Evolutionary conservation across 768 basidiomycete genomes (phyloP).

Genomic region (Collybiopsis confluens): DNA sequence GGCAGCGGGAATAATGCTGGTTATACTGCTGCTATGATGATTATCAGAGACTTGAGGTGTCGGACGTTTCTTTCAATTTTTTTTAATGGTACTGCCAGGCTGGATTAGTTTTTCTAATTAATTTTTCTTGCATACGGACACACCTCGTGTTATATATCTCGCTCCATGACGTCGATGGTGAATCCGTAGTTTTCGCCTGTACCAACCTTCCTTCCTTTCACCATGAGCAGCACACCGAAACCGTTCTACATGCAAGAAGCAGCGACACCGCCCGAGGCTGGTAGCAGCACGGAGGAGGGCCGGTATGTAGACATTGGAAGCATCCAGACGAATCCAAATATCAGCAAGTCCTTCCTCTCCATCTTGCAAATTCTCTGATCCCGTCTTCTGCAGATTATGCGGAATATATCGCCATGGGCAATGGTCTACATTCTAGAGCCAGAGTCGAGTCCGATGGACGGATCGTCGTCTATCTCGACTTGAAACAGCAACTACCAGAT

Average conservation of each 20-base stretch:
- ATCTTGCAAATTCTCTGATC: too few relatives aligned
- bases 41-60: too few relatives aligned
- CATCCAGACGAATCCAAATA: conserved; percentile 18
- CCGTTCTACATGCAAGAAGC: conserved; percentile 20
- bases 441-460: conserved; percentile 40
- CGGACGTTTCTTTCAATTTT: too few relatives aligned
- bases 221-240: background rate
- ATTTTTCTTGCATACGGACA: conserved; percentile 1
- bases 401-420: conserved; percentile 33
- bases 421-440: conserved; percentile 39
- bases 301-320: conserved; percentile 18
- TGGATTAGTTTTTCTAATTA: background rate
- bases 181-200: background rate
- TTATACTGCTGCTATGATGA: background rate
- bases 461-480: conserved; percentile 42
- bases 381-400: conserved; percentile 34
- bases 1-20: background rate
- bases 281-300: conserved; percentile 10
- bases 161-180: background rate
- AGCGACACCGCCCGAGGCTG: conserved; percentile 7
- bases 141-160: too few relatives aligned
- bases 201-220: background rate
- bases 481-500: conserved; percentile 47
- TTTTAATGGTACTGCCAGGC: background rate
- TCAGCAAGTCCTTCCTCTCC: too few relatives aligned